phyloP scores from a whole-genome alignment of 1,284 basidiomycete genomes.

The Chiua sp. region DNA sequence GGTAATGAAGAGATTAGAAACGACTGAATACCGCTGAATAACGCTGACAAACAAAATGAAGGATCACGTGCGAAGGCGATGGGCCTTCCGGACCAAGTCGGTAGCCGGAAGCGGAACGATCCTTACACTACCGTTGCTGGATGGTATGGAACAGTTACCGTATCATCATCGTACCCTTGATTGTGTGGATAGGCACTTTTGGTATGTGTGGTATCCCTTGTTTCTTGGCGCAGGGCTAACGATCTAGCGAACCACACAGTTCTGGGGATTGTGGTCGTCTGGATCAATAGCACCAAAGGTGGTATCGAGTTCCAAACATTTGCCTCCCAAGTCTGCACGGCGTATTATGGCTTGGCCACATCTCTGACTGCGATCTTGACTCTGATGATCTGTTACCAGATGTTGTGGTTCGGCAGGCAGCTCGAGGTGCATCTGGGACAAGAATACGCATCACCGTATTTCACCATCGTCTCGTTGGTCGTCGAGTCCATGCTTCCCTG shows the following conservation, averaged over 20 bases:
- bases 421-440: constrained; percentile 6
- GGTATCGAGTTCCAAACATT: constrained; percentile 1
- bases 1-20: too few relatives aligned
- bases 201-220: neutral
- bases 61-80: too few relatives aligned
- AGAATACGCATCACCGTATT: constrained; percentile 10
- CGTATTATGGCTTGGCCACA: constrained; percentile 8
- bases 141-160: constrained; percentile 6
- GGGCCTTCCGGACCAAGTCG: too few relatives aligned
- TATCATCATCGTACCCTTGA: constrained; percentile 7
- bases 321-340: constrained; percentile 3
- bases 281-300: neutral
- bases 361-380: constrained; percentile 11
- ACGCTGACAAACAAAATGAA: too few relatives aligned
- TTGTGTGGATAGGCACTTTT: constrained; percentile 13
- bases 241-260: neutral
- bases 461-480: constrained; percentile 3
- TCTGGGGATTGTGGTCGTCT: constrained; percentile 4
- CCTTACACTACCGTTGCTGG: neutral
- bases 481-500: constrained; percentile 19
- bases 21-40: too few relatives aligned
- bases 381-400: constrained; percentile 14
- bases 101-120: too few relatives aligned
- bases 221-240: neutral
- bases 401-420: constrained; percentile 1